Base-by-base conservation (phyloP, 75 land plant species). In the Pseudotsuga menziesii region DNA sequence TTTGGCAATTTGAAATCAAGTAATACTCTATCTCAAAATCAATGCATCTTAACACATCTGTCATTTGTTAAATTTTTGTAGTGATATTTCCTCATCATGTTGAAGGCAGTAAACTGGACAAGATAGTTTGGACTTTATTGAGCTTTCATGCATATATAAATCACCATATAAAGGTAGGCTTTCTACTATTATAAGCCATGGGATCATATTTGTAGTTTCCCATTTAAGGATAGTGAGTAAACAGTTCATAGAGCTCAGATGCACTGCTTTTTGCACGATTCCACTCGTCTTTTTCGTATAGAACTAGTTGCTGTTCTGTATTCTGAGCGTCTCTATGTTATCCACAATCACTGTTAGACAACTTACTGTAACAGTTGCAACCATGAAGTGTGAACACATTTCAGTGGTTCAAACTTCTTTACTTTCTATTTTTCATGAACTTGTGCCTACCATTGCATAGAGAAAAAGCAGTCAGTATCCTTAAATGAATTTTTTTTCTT, bases 91-190 rank as follows among this genome's bases (percentile, higher is more conserved):
- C 97, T 26, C 92, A 95, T 9, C 99, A 97, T 83, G 93, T 97
- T 9, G 98, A 97, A 72, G 92, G 92, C 57, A 88, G 84, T 63
- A 97, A 92, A 76, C 82, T 97, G 84, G 99, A 97, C 78, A 87
- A 75, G 78, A 88, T 88, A 14, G 95, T 91, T 59, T 94, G 99
- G 99, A 92, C 78, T 77, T 86, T 97, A 56, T 91, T 88, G 75
- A 92, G 95, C 57, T 97, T 97, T 79, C 94, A 92, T 85, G 99
- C 99, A 32, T 97, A 94, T 81, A 93, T 94, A 73, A 97, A 91
- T 78, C 92, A 97, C 80, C 99, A 97, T 88, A 88, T 95, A 66
- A 95, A 95, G 91, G 98, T 95, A 74, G 35, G 83, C 9, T 48
- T 36, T 58, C 25, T 54, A 70, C 22, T 1, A 25, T 48, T 48